These are phyloP conservation scores for Ophiostoma ulmi DNA, from an alignment of 2,329 filamentous ascomycete genomes.

Conservation along the genomic window DNA sequence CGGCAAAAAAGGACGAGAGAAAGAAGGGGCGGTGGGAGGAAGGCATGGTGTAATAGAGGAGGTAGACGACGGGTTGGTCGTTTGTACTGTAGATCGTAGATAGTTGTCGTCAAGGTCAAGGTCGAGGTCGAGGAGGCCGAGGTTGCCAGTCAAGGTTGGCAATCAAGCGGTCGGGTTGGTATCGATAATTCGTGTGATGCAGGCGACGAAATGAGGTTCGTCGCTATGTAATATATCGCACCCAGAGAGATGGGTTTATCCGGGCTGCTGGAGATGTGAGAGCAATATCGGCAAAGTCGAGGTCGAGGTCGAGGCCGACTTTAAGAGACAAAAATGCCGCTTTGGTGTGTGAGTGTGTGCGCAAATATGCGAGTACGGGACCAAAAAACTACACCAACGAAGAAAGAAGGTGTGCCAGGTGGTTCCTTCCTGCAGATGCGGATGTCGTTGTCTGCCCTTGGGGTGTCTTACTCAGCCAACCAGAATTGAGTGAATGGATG, in stretches of 20 bases:
- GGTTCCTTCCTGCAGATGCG: not conserved
- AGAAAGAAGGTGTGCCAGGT: slow-evolving; percentile 11
- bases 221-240: not conserved
- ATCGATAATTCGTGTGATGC: not conserved
- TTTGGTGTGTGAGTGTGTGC: not conserved
- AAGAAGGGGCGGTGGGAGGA: slow-evolving; percentile 50
- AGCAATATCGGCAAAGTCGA: not conserved
- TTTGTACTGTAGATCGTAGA: not conserved
- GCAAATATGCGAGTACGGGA: not conserved
- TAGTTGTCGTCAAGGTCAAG: not conserved
- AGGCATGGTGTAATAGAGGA: slow-evolving; percentile 38
- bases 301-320: not conserved
- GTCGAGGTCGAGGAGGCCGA: not conserved
- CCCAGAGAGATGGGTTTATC: not conserved
- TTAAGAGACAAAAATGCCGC: slow-evolving; percentile 5
- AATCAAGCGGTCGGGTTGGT: not conserved
- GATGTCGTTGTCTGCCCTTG: slow-evolving; percentile 11
- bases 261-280: not conserved
- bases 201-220: not conserved
- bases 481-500: slow-evolving; percentile 11
- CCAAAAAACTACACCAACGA: slow-evolving; percentile 1
- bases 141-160: not conserved
- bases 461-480: slow-evolving; percentile 12
- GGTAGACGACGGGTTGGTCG: not conserved
- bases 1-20: slow-evolving; percentile 52